phyloP scores from a whole-genome alignment of 208 protist species.

The Lotmaria passim region DNA sequence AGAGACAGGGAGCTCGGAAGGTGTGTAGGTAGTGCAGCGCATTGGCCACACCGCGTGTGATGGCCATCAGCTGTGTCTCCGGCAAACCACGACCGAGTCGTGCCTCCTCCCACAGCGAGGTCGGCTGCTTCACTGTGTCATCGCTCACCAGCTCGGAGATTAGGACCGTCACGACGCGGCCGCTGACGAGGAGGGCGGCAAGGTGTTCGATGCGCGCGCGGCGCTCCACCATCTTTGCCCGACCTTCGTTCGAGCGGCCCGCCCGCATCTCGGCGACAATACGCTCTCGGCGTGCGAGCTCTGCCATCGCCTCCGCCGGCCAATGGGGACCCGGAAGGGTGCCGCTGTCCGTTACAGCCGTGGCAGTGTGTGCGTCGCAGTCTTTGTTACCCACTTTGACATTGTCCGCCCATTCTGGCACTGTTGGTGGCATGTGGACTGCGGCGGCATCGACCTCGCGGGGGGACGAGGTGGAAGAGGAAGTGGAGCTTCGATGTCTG shows the following conservation, averaged over 20 bases:
- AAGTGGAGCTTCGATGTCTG: not conserved
- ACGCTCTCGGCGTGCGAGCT: conserved; percentile 8
- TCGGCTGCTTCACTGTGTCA: not conserved
- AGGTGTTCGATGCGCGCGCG: conserved; percentile 9
- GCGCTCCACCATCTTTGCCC: not conserved
- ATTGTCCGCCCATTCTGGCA: not conserved
- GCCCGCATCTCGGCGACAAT: conserved; percentile 13
- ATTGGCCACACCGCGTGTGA: conserved; percentile 4
- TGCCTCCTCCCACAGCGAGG: not conserved
- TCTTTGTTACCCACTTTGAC: too few relatives aligned
- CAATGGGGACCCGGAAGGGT: conserved; percentile 14
- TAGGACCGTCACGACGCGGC: conserved; percentile 12
- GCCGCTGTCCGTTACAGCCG: not conserved
- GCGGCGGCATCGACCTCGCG: not conserved
- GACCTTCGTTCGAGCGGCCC: not conserved
- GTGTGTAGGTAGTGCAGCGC: conserved; percentile 13
- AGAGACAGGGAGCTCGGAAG: not conserved
- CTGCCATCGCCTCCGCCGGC: conserved; percentile 9
- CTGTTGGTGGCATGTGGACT: not conserved
- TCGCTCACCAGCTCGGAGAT: conserved; percentile 8
- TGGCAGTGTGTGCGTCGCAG: not conserved
- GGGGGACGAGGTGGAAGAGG: not conserved
- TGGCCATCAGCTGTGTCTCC: conserved; percentile 5
- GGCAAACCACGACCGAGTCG: conserved; percentile 1
- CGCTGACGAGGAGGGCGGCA: not conserved